These are phyloP conservation scores for Ascosphaera apis DNA, from an alignment of 2,329 filamentous ascomycete genomes.

Conservation along the genomic window DNA sequence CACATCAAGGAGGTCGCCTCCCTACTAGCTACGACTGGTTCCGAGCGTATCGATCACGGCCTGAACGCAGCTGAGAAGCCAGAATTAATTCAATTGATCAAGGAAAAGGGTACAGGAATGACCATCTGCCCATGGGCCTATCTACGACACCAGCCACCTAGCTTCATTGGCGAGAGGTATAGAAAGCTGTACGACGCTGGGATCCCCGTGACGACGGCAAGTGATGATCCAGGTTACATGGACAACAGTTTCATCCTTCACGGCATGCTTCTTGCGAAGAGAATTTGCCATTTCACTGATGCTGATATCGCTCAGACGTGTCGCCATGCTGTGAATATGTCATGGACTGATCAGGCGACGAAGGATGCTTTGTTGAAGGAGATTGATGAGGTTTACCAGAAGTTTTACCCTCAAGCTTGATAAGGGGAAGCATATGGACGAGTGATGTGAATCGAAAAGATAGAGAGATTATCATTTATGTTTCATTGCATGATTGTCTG, in stretches of 20 bases:
- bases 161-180: slow-evolving; percentile 17
- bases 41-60: slow-evolving; percentile 22
- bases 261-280: background rate
- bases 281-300: slow-evolving; percentile 1
- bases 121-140: slow-evolving; percentile 22
- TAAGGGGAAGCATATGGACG: too few relatives aligned
- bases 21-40: slow-evolving; percentile 12
- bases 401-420: background rate
- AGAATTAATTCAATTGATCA: slow-evolving; percentile 13
- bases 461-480: too few relatives aligned
- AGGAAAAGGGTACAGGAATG: slow-evolving; percentile 15
- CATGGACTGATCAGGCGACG: background rate
- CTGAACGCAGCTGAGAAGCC: slow-evolving; percentile 16
- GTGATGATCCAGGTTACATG: slow-evolving; percentile 1
- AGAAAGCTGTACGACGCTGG: slow-evolving; percentile 11
- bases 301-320: background rate
- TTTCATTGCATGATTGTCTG: too few relatives aligned
- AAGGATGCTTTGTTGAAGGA: background rate
- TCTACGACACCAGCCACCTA: slow-evolving; percentile 3
- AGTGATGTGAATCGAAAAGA: too few relatives aligned
- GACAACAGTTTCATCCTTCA: background rate
- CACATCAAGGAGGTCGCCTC: slow-evolving; percentile 20
- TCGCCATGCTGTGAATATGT: background rate
- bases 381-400: background rate
- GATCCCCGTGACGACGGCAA: background rate